phyloP scores from a whole-genome alignment of 306 rosid species.

The Quercus agrifolia region DNA sequence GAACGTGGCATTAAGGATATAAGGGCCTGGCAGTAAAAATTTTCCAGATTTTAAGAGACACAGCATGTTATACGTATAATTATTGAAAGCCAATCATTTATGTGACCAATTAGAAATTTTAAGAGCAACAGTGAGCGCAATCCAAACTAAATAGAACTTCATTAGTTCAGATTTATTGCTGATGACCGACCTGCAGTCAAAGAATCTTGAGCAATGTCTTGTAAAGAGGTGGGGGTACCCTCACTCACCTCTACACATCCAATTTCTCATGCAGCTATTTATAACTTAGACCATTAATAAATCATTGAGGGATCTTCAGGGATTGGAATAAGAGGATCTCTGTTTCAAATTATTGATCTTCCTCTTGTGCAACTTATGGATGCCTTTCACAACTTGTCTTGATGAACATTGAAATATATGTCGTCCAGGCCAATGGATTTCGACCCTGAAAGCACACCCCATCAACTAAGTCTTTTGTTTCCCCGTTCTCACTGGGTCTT shows the following conservation, averaged over 20 bases:
- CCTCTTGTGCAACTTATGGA: not conserved
- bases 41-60: not conserved
- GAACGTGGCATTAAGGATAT: not conserved
- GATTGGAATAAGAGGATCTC: not conserved
- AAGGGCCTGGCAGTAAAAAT: not conserved
- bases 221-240: not conserved
- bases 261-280: conserved; percentile 3
- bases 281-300: not conserved
- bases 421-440: not conserved
- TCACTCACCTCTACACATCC: not conserved
- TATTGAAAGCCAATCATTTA: not conserved
- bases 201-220: conserved; percentile 14
- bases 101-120: not conserved
- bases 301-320: not conserved
- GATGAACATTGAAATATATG: not conserved
- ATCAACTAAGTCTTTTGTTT: not conserved
- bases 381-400: not conserved
- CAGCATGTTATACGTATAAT: not conserved
- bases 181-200: conserved; percentile 20
- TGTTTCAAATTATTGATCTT: not conserved
- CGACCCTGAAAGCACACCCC: not conserved
- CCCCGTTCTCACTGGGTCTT: not conserved
- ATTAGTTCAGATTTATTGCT: conserved; percentile 9
- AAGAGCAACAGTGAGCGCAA: not conserved
- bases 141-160: not conserved